Conservation (phyloP, 2,329 filamentous ascomycete genomes). For the Fusarium sp. region DNA sequence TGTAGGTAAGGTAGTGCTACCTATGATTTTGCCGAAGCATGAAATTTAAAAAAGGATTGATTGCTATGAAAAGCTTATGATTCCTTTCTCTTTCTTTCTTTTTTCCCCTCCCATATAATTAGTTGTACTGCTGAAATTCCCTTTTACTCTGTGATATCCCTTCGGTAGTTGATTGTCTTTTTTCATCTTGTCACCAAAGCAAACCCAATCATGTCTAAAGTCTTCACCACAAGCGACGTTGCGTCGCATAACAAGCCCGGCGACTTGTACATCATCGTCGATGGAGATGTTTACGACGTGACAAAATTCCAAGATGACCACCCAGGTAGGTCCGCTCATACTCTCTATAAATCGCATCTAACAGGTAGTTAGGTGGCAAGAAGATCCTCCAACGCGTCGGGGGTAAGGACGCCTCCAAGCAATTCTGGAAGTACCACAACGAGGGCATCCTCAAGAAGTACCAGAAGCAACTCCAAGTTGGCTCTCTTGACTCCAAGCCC, state of each 20-base stretch:
- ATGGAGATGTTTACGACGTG: slow-evolving; percentile 95
- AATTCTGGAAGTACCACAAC: slow-evolving; percentile 84
- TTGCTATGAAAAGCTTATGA: slow-evolving; percentile 1
- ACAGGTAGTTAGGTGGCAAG: slow-evolving; percentile 65
- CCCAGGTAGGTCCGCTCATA: slow-evolving; percentile 69
- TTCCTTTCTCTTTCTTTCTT: slow-evolving; percentile 1
- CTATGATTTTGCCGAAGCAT: slow-evolving; percentile 43
- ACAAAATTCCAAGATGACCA: slow-evolving; percentile 90
- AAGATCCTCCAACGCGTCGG: slow-evolving; percentile 74
- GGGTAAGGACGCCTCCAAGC: slow-evolving; percentile 75
- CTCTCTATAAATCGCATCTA: slow-evolving; percentile 14
- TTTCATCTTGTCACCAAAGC: slow-evolving; percentile 15
- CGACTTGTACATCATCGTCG: slow-evolving; percentile 89
- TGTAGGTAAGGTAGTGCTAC: slow-evolving; percentile 28
- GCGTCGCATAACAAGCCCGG: slow-evolving; percentile 90
- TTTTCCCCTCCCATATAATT: background rate
- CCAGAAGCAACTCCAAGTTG: slow-evolving; percentile 79
- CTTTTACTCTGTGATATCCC: slow-evolving; percentile 10
- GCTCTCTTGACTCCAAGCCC: slow-evolving; percentile 90
- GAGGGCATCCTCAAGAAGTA: slow-evolving; percentile 92
- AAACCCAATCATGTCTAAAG: slow-evolving; percentile 80
- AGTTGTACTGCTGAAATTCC: slow-evolving; percentile 7
- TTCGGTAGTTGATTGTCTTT: slow-evolving; percentile 8
- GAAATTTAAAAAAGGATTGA: slow-evolving; percentile 36
- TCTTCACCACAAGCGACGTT: slow-evolving; percentile 86